Evolutionary conservation across 139 green algal species (phyloP), one percentile per base, ranked within the genome.

Genomic region (Chlorella ohadii): DNA sequence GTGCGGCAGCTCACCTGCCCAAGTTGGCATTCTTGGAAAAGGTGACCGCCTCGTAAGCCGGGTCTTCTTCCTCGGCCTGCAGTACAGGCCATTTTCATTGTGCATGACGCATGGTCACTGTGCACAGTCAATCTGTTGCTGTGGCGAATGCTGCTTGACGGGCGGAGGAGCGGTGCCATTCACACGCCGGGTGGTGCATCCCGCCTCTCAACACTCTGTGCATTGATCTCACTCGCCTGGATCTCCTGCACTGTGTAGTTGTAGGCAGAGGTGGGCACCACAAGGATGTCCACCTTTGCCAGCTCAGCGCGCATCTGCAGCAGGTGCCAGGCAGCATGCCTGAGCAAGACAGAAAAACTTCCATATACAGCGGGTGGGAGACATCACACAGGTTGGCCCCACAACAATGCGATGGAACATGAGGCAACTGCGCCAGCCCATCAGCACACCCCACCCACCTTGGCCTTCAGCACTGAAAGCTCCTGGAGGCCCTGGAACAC

Each of bases 231-330:
- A 51, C 73, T 25, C 33, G 41, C 79, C 79, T 78, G 63, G 11
- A 95, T 87, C 64, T 94, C 90, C 51, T 77, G 61, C 19, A 94
- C 68, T 0, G 92, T 94, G 91, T 93, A 97, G 83, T 96, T 91
- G 65, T 96, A 90, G 4, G 94, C 88, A 6, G 89, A 91, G 17
- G 92, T 97, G 25, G 94, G 94, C 38, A 97, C 94, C 70, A 97
- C 81, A 75, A 97, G 89, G 23, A 92, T 31, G 38, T 96, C 92
- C 6, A 93, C 79, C 25, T 85, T 89, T 13, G 81, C 66, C 61
- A 97, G 84, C 84, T 93, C 64, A 4, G 72, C 51, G 5, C 90
- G 76, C 2, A 63, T 72, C 76, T 82, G 76, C 76, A 82, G 36
- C 31, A 15, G 65, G 31, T 15, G 13, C 64, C 34, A 39, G 28